Conservation (phyloP, 371 early-diverging fungal species). For the Rhizopus microsporus region DNA sequence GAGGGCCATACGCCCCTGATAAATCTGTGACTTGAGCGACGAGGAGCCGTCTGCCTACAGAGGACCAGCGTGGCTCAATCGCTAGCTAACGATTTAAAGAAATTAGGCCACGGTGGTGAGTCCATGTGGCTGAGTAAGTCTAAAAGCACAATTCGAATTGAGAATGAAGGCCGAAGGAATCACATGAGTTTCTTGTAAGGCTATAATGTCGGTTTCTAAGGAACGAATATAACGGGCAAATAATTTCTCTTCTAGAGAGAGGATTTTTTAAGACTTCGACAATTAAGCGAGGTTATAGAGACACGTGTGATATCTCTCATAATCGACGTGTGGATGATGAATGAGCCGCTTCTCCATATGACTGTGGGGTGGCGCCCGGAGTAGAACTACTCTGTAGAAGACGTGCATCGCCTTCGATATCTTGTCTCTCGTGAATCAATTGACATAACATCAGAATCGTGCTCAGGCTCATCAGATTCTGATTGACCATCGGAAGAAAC, state of each 20-base stretch:
- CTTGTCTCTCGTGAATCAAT: too few relatives aligned
- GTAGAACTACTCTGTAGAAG: too few relatives aligned
- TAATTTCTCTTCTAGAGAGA: neutral
- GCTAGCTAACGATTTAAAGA: neutral
- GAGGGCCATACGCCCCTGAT: neutral
- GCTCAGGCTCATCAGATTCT: too few relatives aligned
- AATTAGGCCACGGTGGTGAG: constrained; percentile 4
- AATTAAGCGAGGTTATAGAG: neutral
- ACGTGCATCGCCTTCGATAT: too few relatives aligned
- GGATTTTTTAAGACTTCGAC: constrained; percentile 5
- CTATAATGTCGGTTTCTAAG: constrained; percentile 3
- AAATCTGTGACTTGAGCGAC: neutral
- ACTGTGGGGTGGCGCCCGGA: too few relatives aligned
- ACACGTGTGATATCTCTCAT: too few relatives aligned
- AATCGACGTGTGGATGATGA: too few relatives aligned
- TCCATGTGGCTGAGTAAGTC: neutral
- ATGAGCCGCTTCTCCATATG: too few relatives aligned
- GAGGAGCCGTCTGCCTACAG: neutral
- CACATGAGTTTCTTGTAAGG: constrained; percentile 11
- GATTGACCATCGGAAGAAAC: too few relatives aligned
- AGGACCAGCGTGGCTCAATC: neutral
- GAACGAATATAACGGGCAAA: constrained; percentile 4
- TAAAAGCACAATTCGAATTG: neutral
- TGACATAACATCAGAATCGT: too few relatives aligned
- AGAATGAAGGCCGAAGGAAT: neutral